Base-by-base conservation (phyloP, 257 asterid species). In the Salvia hispanica region DNA sequence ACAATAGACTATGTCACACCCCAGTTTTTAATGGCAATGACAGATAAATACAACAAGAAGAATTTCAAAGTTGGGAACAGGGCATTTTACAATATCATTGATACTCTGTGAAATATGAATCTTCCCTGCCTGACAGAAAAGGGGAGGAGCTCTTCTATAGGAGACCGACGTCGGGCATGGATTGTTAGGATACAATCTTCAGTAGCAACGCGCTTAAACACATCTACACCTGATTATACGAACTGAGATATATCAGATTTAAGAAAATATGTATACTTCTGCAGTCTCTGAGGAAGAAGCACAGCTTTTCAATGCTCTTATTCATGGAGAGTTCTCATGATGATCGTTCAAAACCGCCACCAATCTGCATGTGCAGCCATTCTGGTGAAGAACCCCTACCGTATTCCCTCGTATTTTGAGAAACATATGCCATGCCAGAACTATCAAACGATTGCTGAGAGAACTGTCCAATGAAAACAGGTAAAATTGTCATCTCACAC, bases 291-390 rank as follows among this genome's bases (percentile, higher is more conserved):
- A 78, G 76, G 80, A 62, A 54, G 74, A 71, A 43, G 69, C 76
- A 54, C 28, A 46, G 69, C 63, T 61, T 72, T 63, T 12, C 69
- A 6, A 57, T 55, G 77, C 76, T 69, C 63, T 80, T 78, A 72
- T 76, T 74, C 62, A 31, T 56, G 53, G 9, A 25, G 61, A 40
- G 58, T 50, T 68, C 47, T 81, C 76, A 88, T n/a, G 88, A 72
- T 61, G 86, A 66, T 72, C 90, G 72, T 72, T 87, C 94, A 62
- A 89, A 87, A 50, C 94, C 88, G n/a, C 96, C 83, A 14, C 98
- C 98, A 60, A 84, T 83, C 83, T 92, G 98, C 98, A 92, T 92
- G 58, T 92, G 96, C 51, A 87, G 84, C 98, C 98, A 92, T 58
- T 87, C 98, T 47, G 95, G 91, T 18, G 95, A 86, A 47, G 96